Percentiles rank a stretch among this genome's conserved stretches.
phyloP scores from a whole-genome alignment of 805 yeast genomes.

The Nakazawaea anatomiae region DNA sequence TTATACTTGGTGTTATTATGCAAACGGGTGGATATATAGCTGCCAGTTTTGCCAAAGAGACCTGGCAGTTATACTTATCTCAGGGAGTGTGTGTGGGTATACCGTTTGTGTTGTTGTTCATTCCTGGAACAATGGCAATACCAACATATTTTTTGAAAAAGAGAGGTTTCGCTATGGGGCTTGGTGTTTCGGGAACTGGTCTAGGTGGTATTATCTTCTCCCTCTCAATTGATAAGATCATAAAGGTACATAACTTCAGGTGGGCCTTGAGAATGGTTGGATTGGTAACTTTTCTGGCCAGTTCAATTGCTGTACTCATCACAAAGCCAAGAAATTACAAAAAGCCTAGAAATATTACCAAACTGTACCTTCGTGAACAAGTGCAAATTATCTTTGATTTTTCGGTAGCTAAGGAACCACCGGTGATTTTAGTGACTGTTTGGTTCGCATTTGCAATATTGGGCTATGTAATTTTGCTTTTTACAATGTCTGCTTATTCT shows the following conservation, averaged over 20 bases:
- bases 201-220: slow-evolving; percentile 33
- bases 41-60: slow-evolving; percentile 42
- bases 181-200: slow-evolving; percentile 35
- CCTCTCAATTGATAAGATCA: slow-evolving; percentile 27
- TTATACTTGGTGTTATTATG: slow-evolving; percentile 30
- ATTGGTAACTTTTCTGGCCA: slow-evolving; percentile 19
- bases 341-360: slow-evolving; percentile 13
- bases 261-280: slow-evolving; percentile 36
- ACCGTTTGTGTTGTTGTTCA: slow-evolving; percentile 42
- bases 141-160: slow-evolving; percentile 49
- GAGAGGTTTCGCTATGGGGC: slow-evolving; percentile 35
- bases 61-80: slow-evolving; percentile 45
- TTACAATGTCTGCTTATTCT: slow-evolving; percentile 43
- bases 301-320: slow-evolving; percentile 11
- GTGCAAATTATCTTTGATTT: slow-evolving; percentile 23
- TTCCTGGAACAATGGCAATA: slow-evolving; percentile 42
- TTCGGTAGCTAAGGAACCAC: neutral
- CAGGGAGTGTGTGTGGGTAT: slow-evolving; percentile 48
- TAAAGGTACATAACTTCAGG: slow-evolving; percentile 27
- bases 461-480: slow-evolving; percentile 36
- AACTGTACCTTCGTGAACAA: slow-evolving; percentile 18
- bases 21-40: slow-evolving; percentile 43
- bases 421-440: slow-evolving; percentile 15
- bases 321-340: slow-evolving; percentile 17
- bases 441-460: slow-evolving; percentile 24